Percentiles rank a stretch among this genome's conserved stretches.
phyloP scores from a whole-genome alignment of 345 rosid genomes.

The Pelargonium nanum region DNA sequence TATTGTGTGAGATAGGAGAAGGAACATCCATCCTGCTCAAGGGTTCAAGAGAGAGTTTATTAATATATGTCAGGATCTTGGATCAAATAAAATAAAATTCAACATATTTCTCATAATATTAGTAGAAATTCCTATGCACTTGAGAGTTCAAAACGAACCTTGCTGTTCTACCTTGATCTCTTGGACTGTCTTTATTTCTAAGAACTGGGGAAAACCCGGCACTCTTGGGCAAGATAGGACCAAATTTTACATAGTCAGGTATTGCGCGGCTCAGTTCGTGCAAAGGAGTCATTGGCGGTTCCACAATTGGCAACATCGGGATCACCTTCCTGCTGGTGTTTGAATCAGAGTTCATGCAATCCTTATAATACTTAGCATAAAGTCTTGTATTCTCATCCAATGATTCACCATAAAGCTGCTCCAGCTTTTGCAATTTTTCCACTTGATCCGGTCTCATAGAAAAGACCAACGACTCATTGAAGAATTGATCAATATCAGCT shows the following conservation, averaged over 20 bases:
- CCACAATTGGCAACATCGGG: constrained; percentile 58
- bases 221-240: constrained; percentile 49
- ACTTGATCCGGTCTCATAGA: constrained; percentile 52
- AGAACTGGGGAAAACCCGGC: constrained; percentile 35
- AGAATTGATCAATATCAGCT: constrained; percentile 44
- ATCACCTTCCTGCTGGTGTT: constrained; percentile 28
- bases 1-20: constrained; percentile 15
- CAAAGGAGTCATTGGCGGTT: constrained; percentile 57
- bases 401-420: constrained; percentile 45
- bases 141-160: background rate
- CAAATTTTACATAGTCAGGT: constrained; percentile 53
- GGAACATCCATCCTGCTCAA: constrained; percentile 21
- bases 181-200: constrained; percentile 17
- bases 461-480: constrained; percentile 41
- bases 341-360: constrained; percentile 37
- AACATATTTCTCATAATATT: background rate
- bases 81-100: no score
- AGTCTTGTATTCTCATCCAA: constrained; percentile 46
- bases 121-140: no score
- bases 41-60: background rate
- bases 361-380: constrained; percentile 46
- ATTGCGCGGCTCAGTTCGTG: constrained; percentile 39
- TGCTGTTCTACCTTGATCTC: background rate
- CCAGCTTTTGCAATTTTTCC: constrained; percentile 41
- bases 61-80: background rate